Evolutionary conservation across 2,329 filamentous ascomycete species (phyloP), one percentile per base, ranked within the genome.

Genomic region (Calonectria multiphialidica): DNA sequence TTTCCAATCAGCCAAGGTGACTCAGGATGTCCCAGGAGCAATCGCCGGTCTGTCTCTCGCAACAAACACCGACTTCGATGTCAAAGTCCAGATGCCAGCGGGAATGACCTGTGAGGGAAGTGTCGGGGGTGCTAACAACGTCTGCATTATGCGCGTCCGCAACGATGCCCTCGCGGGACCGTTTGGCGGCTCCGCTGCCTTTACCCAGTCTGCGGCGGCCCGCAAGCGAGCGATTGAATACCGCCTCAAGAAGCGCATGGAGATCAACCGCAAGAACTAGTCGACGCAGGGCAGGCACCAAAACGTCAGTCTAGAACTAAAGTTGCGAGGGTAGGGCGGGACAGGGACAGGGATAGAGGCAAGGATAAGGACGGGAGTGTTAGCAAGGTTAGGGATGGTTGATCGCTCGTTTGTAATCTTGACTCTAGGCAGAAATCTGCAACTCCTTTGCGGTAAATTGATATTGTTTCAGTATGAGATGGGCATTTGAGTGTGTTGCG

Each of bases 101-200:
- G 92, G 91, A 66, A 93, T 93, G 91, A 92, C 90, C 33, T 94
- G 92, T 83, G 86, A 88, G 33, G 92, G 87, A 68, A 86, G 85
- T 50, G 89, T 89, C 9, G 91, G 87, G 65, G 90, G 90, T 30
- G 91, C 87, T 16, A 77, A 85, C 72, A 90, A 91, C 77, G 91
- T 93, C 77, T 94, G 92, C 84, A 83, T 93, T 70, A 90, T 92
- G 37, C 89, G 91, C 71, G 85, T 93, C 70, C 88, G 90, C 80
- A 94, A 94, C 84, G 78, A 82, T 4, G 89, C 92, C 15, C 83
- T 87, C 21, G 90, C 91, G 12, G 91, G 91, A 6, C 92, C 92
- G 25, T 93, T 94, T 74, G 92, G 92, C 78, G 92, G 92, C 66
- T 91, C 90, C 16, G 90, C 87, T 37, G 91, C 91, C 37, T 93